A percentile compares a stretch with the other conserved stretches of the same genome.
Conservation (phyloP, 768 basidiomycete genomes). For the Agaricus sinodeliciosus region DNA sequence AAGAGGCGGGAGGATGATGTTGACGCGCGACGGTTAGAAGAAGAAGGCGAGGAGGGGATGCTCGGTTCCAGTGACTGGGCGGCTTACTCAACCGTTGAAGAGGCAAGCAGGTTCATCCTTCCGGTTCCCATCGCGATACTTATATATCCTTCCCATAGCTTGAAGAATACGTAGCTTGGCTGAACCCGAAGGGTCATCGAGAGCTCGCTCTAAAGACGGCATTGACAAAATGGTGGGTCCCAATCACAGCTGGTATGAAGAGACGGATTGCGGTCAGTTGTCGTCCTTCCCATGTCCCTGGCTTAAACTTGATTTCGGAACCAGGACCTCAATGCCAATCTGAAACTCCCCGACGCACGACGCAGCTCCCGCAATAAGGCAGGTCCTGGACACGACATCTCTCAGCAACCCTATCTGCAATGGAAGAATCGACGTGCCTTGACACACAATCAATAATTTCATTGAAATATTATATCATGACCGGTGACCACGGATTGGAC, state of each 20-base stretch:
- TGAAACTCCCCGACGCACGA: slow-evolving; percentile 72
- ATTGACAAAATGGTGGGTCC: slow-evolving; percentile 79
- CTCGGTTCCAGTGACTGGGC: slow-evolving; percentile 82
- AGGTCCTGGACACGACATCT: slow-evolving; percentile 51
- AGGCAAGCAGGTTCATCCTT: slow-evolving; percentile 45
- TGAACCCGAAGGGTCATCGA: slow-evolving; percentile 87
- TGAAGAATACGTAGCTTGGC: slow-evolving; percentile 79
- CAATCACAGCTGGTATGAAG: slow-evolving; percentile 73
- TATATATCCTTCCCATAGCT: slow-evolving; percentile 40
- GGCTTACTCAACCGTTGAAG: slow-evolving; percentile 80
- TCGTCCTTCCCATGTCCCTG: neutral
- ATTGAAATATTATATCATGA: neutral
- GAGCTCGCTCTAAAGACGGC: slow-evolving; percentile 75
- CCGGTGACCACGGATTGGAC: too few relatives aligned
- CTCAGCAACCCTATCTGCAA: slow-evolving; percentile 80
- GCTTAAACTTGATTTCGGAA: slow-evolving; percentile 6
- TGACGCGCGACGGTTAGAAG: slow-evolving; percentile 55
- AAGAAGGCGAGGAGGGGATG: slow-evolving; percentile 75
- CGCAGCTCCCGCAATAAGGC: slow-evolving; percentile 70
- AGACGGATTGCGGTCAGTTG: slow-evolving; percentile 65
- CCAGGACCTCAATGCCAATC: slow-evolving; percentile 64
- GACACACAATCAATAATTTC: slow-evolving; percentile 25
- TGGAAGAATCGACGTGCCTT: slow-evolving; percentile 81
- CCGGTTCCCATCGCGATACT: slow-evolving; percentile 4
- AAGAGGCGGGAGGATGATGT: slow-evolving; percentile 56